These are phyloP conservation scores for Fusarium humuli DNA, from an alignment of 2,329 filamentous ascomycete species.

Conservation along the genomic window DNA sequence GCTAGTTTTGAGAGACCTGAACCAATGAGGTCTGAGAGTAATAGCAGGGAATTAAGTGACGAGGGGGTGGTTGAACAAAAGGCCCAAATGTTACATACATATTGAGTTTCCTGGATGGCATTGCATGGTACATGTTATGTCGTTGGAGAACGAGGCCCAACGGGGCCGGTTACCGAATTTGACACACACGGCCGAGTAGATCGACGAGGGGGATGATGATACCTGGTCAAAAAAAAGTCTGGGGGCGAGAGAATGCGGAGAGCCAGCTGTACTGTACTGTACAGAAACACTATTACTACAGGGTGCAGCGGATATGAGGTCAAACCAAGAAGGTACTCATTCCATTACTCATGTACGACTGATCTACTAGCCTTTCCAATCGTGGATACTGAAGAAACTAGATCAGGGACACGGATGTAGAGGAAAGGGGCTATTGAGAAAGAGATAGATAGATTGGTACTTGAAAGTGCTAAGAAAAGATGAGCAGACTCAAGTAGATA, in stretches of 20 bases:
- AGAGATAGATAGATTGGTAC: not conserved
- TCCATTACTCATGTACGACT: not conserved
- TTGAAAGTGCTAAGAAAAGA: not conserved
- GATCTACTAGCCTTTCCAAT: not conserved
- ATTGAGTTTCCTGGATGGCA: not conserved
- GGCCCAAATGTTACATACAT: slow-evolving; percentile 3
- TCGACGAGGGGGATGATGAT: slow-evolving; percentile 31
- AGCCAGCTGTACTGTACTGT: not conserved
- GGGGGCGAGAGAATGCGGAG: slow-evolving; percentile 28
- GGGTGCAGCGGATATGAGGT: not conserved
- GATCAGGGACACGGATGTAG: not conserved
- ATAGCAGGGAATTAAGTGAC: slow-evolving; percentile 20
- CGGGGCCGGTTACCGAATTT: slow-evolving; percentile 41
- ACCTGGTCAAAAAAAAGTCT: slow-evolving; percentile 4
- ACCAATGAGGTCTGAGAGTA: slow-evolving; percentile 31
- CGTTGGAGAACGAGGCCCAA: slow-evolving; percentile 5
- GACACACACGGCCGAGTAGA: slow-evolving; percentile 43
- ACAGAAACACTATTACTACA: not conserved
- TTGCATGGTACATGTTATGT: slow-evolving; percentile 3
- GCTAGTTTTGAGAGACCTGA: not conserved
- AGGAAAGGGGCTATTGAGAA: not conserved
- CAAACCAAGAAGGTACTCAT: not conserved
- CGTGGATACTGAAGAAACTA: not conserved
- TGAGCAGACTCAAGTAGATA: not conserved
- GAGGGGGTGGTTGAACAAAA: slow-evolving; percentile 17